Percentiles rank a stretch among this genome's conserved stretches.
Conservation (phyloP, 768 basidiomycete genomes). For the Kwoniella sp. region DNA sequence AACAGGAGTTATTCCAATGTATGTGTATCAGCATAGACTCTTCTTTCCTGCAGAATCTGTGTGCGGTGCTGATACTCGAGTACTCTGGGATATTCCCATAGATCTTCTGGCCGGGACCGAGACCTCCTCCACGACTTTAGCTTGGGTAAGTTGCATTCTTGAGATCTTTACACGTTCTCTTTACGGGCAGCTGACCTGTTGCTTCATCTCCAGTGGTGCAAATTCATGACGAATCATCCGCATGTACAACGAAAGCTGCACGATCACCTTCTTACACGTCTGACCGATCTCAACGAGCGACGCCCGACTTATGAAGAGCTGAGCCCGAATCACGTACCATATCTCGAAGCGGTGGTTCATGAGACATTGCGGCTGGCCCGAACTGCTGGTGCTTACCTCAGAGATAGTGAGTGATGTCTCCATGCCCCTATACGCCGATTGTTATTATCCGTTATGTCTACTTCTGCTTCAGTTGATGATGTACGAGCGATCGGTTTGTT, state of each 20-base stretch:
- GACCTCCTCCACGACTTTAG: slow-evolving; percentile 37
- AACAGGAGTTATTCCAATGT: slow-evolving; percentile 47
- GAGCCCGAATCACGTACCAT: slow-evolving; percentile 31
- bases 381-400: slow-evolving; percentile 35
- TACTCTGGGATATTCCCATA: slow-evolving; percentile 8
- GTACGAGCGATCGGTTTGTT: too few relatives aligned
- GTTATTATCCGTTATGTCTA: too few relatives aligned
- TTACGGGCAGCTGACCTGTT: too few relatives aligned
- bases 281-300: slow-evolving; percentile 33
- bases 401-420: slow-evolving; percentile 29
- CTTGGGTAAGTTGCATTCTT: slow-evolving; percentile 30
- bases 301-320: slow-evolving; percentile 41
- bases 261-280: slow-evolving; percentile 18
- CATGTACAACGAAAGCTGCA: slow-evolving; percentile 40
- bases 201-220: slow-evolving; percentile 40
- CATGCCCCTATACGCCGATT: too few relatives aligned
- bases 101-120: slow-evolving; percentile 47
- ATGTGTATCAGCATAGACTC: background rate
- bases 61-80: too few relatives aligned
- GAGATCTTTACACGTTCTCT: too few relatives aligned
- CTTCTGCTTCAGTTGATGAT: too few relatives aligned
- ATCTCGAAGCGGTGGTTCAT: slow-evolving; percentile 49
- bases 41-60: too few relatives aligned
- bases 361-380: slow-evolving; percentile 44
- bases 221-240: slow-evolving; percentile 47